These are phyloP conservation scores for Malassezia furfur DNA, from an alignment of 1,284 basidiomycete species.

Conservation along the genomic window DNA sequence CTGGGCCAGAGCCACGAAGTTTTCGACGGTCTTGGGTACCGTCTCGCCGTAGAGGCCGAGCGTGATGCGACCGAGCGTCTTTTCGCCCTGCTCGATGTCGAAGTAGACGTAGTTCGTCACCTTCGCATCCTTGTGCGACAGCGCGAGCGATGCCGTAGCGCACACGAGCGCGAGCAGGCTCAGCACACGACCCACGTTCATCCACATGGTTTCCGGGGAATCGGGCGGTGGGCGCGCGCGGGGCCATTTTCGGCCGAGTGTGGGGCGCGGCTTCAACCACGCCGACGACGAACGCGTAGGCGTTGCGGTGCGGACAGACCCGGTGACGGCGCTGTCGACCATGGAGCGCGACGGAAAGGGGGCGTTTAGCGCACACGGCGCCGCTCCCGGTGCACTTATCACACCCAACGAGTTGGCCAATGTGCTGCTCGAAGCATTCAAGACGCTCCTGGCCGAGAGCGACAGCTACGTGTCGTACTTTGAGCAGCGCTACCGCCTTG, in stretches of 20 bases:
- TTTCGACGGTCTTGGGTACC: slow-evolving; percentile 40
- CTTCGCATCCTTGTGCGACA: slow-evolving; percentile 19
- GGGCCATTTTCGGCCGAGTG: neutral
- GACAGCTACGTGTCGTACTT: slow-evolving; percentile 36
- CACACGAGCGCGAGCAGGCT: neutral
- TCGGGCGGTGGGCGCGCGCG: neutral
- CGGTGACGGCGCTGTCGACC: neutral
- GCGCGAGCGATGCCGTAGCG: slow-evolving; percentile 2
- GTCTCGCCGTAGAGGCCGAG: slow-evolving; percentile 40
- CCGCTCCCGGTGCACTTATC: neutral
- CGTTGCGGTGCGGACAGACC: too few species aligned
- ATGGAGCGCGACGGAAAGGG: neutral
- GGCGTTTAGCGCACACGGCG: neutral
- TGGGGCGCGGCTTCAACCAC: neutral
- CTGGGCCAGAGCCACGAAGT: slow-evolving; percentile 43
- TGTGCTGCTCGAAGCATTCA: slow-evolving; percentile 31
- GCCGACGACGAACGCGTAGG: too few species aligned
- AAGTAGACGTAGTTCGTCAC: slow-evolving; percentile 41
- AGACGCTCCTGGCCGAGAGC: slow-evolving; percentile 29
- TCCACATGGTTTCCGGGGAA: neutral
- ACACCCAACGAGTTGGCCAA: slow-evolving; percentile 24
- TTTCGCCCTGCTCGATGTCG: slow-evolving; percentile 41
- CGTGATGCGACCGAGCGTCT: slow-evolving; percentile 35
- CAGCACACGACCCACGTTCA: neutral
- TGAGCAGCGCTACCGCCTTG: slow-evolving; percentile 35